phyloP scores from a whole-genome alignment of 495 filamentous ascomycete species.

The Aspergillus steynii region DNA sequence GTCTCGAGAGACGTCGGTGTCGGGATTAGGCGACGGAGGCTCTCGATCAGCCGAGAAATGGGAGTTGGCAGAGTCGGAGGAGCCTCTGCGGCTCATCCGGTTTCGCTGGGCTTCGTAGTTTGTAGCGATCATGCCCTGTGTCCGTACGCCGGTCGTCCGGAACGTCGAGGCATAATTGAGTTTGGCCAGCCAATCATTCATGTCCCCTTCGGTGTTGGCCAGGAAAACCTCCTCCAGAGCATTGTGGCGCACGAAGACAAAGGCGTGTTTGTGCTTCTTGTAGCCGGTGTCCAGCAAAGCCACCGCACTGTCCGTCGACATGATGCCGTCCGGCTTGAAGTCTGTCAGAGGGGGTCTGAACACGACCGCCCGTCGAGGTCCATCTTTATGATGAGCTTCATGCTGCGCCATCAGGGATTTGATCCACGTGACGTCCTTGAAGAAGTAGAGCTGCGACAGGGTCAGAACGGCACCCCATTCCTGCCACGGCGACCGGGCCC shows the following conservation, averaged over 20 bases:
- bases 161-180: slow-evolving; percentile 96
- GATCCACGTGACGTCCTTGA: slow-evolving; percentile 89
- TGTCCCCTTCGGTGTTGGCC: slow-evolving; percentile 82
- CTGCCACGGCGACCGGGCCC: slow-evolving; percentile 92
- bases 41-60: slow-evolving; percentile 31
- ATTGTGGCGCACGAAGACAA: slow-evolving; percentile 86
- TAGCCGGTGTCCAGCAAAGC: slow-evolving; percentile 84
- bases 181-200: slow-evolving; percentile 97
- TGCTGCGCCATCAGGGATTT: slow-evolving; percentile 85
- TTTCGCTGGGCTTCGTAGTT: slow-evolving; percentile 82
- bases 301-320: slow-evolving; percentile 90
- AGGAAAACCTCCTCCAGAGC: slow-evolving; percentile 89
- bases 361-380: slow-evolving; percentile 59
- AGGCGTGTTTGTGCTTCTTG: slow-evolving; percentile 94
- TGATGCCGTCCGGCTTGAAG: slow-evolving; percentile 89
- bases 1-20: slow-evolving; percentile 77
- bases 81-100: slow-evolving; percentile 70
- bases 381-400: slow-evolving; percentile 69
- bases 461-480: slow-evolving; percentile 98
- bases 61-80: slow-evolving; percentile 42
- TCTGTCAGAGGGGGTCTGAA: slow-evolving; percentile 87
- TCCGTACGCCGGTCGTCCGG: slow-evolving; percentile 85
- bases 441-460: slow-evolving; percentile 93
- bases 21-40: slow-evolving; percentile 60
- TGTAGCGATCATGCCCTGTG: slow-evolving; percentile 81